A percentile compares a stretch with the other conserved stretches of the same genome.
These are phyloP conservation scores for Elymus sibiricus DNA, from an alignment of 176 grass and related monocot genomes.

Conservation along the genomic window DNA sequence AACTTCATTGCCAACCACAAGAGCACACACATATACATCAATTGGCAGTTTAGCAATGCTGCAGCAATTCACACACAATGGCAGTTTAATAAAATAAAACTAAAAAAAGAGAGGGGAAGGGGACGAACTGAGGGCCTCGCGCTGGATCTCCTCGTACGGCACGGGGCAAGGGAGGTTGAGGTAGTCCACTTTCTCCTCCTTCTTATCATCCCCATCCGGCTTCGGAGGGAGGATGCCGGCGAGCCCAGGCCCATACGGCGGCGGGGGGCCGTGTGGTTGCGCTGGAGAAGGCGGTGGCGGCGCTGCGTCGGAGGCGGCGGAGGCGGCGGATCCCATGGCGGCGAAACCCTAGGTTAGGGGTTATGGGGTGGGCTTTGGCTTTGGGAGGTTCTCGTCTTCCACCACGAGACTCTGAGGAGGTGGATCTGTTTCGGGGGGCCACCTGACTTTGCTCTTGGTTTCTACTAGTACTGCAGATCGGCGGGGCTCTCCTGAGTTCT, in stretches of 20 bases:
- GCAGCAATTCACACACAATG: background rate
- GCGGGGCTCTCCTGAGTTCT: background rate
- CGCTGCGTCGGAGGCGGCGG: constrained; percentile 37
- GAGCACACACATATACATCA: background rate
- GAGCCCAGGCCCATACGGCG: constrained; percentile 58
- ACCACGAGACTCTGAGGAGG: constrained; percentile 5
- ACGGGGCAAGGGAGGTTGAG: constrained; percentile 90
- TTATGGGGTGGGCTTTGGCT: constrained; percentile 20
- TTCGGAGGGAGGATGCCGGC: constrained; percentile 66
- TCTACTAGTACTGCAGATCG: background rate
- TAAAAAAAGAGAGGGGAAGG: background rate
- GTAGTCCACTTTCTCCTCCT: constrained; percentile 80
- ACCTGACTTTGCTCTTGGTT: background rate
- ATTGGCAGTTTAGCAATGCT: constrained; percentile 20
- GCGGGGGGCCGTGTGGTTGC: constrained; percentile 16
- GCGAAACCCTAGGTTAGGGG: constrained; percentile 40
- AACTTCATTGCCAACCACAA: background rate
- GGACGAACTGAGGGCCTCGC: constrained; percentile 84
- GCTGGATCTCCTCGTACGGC: constrained; percentile 98
- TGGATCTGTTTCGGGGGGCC: constrained; percentile 8
- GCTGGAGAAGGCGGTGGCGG: constrained; percentile 24
- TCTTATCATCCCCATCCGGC: constrained; percentile 40
- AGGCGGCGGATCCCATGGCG: constrained; percentile 60
- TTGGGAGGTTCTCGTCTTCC: constrained; percentile 11
- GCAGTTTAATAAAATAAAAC: background rate